These are phyloP conservation scores for Glarea lozoyensis DNA, from an alignment of 495 filamentous ascomycete genomes.

Conservation along the genomic window DNA sequence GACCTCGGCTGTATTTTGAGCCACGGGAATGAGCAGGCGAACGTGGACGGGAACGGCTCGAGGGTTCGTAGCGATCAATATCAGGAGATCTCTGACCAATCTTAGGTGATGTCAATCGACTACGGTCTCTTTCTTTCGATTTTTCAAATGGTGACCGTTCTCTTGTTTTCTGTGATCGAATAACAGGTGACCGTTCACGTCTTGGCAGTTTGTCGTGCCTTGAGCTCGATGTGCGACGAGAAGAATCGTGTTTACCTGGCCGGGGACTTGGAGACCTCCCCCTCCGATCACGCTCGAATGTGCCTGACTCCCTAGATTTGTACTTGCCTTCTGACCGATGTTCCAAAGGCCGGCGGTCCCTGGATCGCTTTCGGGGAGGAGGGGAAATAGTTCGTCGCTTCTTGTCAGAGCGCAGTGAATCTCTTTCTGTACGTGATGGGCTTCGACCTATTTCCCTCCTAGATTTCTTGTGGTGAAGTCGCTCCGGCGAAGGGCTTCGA, in stretches of 20 bases:
- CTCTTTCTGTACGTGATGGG: constrained; percentile 22
- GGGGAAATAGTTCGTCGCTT: constrained; percentile 18
- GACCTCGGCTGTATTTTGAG: constrained; percentile 6
- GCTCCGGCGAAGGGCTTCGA: constrained; percentile 24
- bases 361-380: constrained; percentile 25
- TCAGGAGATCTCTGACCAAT: constrained; percentile 12
- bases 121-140: constrained; percentile 6
- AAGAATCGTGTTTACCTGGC: constrained; percentile 6
- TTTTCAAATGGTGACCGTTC: constrained; percentile 14
- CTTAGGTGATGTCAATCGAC: constrained; percentile 8
- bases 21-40: constrained; percentile 16
- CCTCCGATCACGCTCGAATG: constrained; percentile 16
- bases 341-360: constrained; percentile 20
- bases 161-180: constrained; percentile 5
- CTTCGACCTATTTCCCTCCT: constrained; percentile 25
- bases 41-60: constrained; percentile 15
- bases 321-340: constrained; percentile 23
- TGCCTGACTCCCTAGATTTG: constrained; percentile 21
- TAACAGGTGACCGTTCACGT: constrained; percentile 10
- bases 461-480: constrained; percentile 27
- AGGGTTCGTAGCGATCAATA: constrained; percentile 18
- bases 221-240: constrained; percentile 3
- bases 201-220: constrained; percentile 6
- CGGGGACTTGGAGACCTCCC: constrained; percentile 16
- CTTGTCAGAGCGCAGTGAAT: constrained; percentile 15